These are phyloP conservation scores for Metschnikowia henanensis DNA, from an alignment of 805 yeast genomes.

Conservation along the genomic window DNA sequence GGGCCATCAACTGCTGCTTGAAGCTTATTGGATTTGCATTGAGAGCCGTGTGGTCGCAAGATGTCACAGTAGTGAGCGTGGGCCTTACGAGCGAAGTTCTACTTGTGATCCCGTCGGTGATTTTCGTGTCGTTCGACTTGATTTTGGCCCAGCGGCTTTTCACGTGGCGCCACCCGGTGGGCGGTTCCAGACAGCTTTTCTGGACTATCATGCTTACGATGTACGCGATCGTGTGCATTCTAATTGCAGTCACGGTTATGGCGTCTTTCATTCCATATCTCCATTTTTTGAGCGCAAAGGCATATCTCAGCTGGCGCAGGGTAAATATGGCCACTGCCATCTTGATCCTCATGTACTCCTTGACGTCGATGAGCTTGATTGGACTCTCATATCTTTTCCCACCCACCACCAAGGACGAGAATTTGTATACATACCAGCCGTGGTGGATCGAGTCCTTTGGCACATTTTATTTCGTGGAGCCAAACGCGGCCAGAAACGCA, in stretches of 20 bases:
- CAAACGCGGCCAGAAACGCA: constrained; percentile 50
- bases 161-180: constrained; percentile 29
- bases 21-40: constrained; percentile 18
- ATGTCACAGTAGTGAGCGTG: constrained; percentile 14
- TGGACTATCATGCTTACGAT: constrained; percentile 21
- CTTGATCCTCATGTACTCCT: constrained; percentile 46
- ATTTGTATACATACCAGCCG: constrained; percentile 64
- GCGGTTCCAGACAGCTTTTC: constrained; percentile 23
- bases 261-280: constrained; percentile 21
- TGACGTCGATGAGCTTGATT: constrained; percentile 51
- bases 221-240: constrained; percentile 17
- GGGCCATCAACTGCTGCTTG: constrained; percentile 17
- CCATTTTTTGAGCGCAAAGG: constrained; percentile 12
- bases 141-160: constrained; percentile 25
- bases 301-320: constrained; percentile 23
- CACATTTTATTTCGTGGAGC: constrained; percentile 58
- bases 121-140: constrained; percentile 21
- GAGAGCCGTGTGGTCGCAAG: constrained; percentile 19
- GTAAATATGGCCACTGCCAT: constrained; percentile 33
- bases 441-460: constrained; percentile 74
- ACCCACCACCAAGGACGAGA: constrained; percentile 51
- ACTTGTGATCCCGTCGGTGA: constrained; percentile 19
- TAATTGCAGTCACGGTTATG: constrained; percentile 19
- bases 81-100: constrained; percentile 21
- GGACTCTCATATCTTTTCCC: constrained; percentile 52